Evolutionary conservation across 495 filamentous ascomycete species (phyloP).

Genomic region (Aspergillus cristatus): DNA sequence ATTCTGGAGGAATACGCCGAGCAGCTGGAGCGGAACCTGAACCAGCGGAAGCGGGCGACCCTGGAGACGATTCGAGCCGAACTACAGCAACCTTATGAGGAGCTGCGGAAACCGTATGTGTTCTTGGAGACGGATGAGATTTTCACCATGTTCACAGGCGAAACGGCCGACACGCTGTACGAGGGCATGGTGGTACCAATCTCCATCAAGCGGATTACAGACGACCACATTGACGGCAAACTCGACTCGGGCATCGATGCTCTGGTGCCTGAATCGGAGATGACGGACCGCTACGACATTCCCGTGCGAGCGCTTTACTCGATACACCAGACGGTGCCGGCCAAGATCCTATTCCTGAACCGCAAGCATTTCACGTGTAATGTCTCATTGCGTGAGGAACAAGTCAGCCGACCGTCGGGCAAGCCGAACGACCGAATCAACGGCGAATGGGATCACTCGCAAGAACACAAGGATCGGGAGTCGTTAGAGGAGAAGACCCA

Average conservation of each 20-base stretch:
- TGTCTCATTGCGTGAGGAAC: slow-evolving; percentile 73
- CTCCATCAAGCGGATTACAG: slow-evolving; percentile 75
- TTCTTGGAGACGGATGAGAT: slow-evolving; percentile 67
- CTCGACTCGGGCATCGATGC: slow-evolving; percentile 93
- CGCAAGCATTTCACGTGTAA: slow-evolving; percentile 71
- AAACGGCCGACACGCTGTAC: slow-evolving; percentile 71
- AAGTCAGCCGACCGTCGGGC: slow-evolving; percentile 59
- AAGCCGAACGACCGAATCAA: slow-evolving; percentile 57
- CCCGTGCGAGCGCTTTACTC: slow-evolving; percentile 50
- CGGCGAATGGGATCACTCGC: slow-evolving; percentile 76
- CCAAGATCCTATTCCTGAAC: slow-evolving; percentile 79
- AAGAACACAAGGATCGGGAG: slow-evolving; percentile 71
- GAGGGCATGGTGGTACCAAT: slow-evolving; percentile 89
- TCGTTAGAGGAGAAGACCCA: slow-evolving; percentile 73
- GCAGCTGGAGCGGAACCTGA: slow-evolving; percentile 84
- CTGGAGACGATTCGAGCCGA: slow-evolving; percentile 94
- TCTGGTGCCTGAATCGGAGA: slow-evolving; percentile 63
- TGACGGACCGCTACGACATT: slow-evolving; percentile 53
- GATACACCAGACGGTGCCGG: slow-evolving; percentile 72
- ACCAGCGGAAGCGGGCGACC: slow-evolving; percentile 90
- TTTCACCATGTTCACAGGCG: slow-evolving; percentile 95
- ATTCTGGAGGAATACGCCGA: slow-evolving; percentile 96
- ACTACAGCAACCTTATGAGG: slow-evolving; percentile 85
- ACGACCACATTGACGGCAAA: slow-evolving; percentile 85
- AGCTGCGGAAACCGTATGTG: slow-evolving; percentile 74